Evolutionary conservation across 2,329 filamentous ascomycete genomes (phyloP).

Genomic region (Aureobasidium sp.): DNA sequence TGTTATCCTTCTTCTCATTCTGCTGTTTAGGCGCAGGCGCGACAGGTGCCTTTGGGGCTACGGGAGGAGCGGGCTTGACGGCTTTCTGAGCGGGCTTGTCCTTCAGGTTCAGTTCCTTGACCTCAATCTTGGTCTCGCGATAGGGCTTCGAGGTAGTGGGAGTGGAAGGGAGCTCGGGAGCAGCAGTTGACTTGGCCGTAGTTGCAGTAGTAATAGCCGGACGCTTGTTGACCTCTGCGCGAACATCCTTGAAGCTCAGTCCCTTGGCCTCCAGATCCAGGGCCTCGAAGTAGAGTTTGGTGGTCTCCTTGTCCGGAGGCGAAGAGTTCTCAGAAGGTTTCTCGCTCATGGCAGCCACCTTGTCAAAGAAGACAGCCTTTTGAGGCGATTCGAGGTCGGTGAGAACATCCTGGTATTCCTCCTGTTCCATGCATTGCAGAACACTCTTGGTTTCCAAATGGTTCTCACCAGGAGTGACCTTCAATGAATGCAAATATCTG

Average conservation of each 20-base stretch:
- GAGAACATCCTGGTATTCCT: slow-evolving; percentile 15
- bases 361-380: slow-evolving; percentile 4
- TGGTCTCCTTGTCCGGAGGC: neutral
- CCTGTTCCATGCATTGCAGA: neutral
- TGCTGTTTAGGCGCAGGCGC: neutral
- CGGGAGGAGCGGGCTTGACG: neutral
- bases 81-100: neutral
- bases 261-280: neutral
- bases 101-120: neutral
- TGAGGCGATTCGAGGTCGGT: slow-evolving; percentile 6
- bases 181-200: neutral
- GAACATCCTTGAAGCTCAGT: slow-evolving; percentile 6
- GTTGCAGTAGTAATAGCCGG: neutral
- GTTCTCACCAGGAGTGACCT: neutral
- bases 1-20: slow-evolving; percentile 1
- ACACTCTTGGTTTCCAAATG: neutral
- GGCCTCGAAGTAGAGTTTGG: slow-evolving; percentile 2
- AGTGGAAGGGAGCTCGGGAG: neutral
- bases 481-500: neutral
- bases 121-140: neutral
- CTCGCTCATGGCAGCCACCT: neutral
- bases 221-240: neutral
- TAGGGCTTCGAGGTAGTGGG: neutral
- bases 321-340: neutral
- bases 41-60: neutral